Evolutionary conservation across 805 yeast species (phyloP).

Genomic region (Starmerella roubikii): DNA sequence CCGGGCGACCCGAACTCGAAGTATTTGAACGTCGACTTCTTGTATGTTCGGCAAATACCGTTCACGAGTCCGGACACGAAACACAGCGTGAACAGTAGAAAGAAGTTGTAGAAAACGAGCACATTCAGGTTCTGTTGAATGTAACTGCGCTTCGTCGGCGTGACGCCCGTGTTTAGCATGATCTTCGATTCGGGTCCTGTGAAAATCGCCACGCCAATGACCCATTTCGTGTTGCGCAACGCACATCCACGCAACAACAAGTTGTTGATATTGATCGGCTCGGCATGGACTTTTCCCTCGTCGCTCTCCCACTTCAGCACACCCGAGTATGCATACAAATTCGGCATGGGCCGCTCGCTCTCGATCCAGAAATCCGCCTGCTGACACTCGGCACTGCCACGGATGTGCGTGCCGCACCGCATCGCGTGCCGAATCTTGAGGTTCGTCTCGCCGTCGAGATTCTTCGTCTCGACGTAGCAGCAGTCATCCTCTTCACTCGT

Average conservation of each 20-base stretch:
- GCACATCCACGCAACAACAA: slow-evolving; percentile 60
- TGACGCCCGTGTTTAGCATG: slow-evolving; percentile 65
- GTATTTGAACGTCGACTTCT: slow-evolving; percentile 32
- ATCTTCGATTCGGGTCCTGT: slow-evolving; percentile 70
- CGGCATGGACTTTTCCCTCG: slow-evolving; percentile 23
- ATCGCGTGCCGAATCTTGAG: slow-evolving; percentile 49
- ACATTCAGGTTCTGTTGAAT: slow-evolving; percentile 56
- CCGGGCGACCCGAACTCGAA: slow-evolving; percentile 50
- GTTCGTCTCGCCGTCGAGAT: slow-evolving; percentile 67
- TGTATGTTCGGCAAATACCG: slow-evolving; percentile 44
- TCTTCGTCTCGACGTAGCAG: slow-evolving; percentile 59
- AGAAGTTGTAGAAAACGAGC: slow-evolving; percentile 53
- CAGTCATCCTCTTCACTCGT: slow-evolving; percentile 62
- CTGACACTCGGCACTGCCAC: slow-evolving; percentile 28
- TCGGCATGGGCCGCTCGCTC: slow-evolving; percentile 56
- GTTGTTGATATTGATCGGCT: slow-evolving; percentile 52
- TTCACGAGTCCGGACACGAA: slow-evolving; percentile 57
- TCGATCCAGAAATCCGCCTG: slow-evolving; percentile 45
- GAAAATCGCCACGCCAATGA: slow-evolving; percentile 53
- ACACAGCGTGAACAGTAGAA: slow-evolving; percentile 50
- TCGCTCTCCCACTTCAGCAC: slow-evolving; percentile 18
- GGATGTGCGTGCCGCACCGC: slow-evolving; percentile 43
- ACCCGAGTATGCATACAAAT: slow-evolving; percentile 44
- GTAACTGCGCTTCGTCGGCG: slow-evolving; percentile 61
- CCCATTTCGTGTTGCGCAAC: slow-evolving; percentile 67